Evolutionary conservation across 2,329 filamentous ascomycete species (phyloP).

Genomic region (Dothistroma septosporum): DNA sequence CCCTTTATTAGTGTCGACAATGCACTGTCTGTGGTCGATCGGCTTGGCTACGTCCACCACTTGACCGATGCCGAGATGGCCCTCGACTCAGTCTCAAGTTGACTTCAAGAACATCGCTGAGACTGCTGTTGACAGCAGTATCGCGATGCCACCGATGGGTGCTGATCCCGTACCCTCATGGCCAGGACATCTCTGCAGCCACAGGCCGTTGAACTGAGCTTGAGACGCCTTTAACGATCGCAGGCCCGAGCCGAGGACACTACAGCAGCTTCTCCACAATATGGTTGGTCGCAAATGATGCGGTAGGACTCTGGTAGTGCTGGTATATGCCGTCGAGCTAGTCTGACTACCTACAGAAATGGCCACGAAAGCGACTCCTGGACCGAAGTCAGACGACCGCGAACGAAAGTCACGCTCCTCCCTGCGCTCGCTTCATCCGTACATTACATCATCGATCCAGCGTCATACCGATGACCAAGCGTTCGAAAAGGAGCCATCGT

Average conservation of each 20-base stretch:
- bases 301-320: neutral
- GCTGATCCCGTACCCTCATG: neutral
- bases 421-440: neutral
- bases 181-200: neutral
- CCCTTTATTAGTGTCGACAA: too few species aligned
- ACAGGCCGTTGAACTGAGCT: neutral
- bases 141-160: neutral
- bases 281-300: neutral
- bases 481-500: neutral
- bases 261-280: neutral
- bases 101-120: neutral
- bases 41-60: too few species aligned
- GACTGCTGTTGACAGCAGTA: neutral
- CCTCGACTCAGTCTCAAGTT: too few species aligned
- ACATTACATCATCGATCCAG: slow-evolving; percentile 5
- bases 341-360: neutral
- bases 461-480: slow-evolving; percentile 4
- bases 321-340: neutral
- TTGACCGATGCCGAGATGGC: too few species aligned
- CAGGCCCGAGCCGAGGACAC: neutral
- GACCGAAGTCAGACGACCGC: neutral
- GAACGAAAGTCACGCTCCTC: neutral
- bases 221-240: neutral
- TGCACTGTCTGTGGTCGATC: too few species aligned
- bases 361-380: neutral